Conservation (phyloP, 495 filamentous ascomycete species). For the Lasiosphaeria ovina region DNA sequence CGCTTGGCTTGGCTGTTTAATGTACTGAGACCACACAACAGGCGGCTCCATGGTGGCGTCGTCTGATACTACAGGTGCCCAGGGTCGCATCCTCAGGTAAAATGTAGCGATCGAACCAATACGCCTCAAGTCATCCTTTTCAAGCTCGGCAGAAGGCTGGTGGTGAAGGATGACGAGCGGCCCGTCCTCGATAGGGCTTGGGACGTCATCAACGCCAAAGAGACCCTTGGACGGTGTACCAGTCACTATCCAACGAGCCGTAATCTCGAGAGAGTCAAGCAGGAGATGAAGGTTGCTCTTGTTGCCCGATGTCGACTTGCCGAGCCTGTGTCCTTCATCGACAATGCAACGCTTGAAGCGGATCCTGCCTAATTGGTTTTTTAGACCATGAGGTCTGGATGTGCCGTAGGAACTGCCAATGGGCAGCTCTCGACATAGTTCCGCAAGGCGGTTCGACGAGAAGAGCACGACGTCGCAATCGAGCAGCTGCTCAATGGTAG, state of each 20-base stretch:
- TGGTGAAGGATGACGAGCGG: conserved; percentile 4
- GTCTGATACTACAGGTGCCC: conserved; percentile 49
- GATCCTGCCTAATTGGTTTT: conserved; percentile 58
- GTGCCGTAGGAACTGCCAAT: conserved; percentile 21
- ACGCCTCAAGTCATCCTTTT: conserved; percentile 70
- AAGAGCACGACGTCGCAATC: conserved; percentile 79
- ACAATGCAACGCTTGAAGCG: conserved; percentile 86
- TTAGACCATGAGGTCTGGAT: conserved; percentile 9
- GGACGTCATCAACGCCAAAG: conserved; percentile 55
- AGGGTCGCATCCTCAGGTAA: conserved; percentile 76
- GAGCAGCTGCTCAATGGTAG: conserved; percentile 56
- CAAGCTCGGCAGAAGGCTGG: conserved; percentile 43
- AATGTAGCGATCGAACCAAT: conserved; percentile 66
- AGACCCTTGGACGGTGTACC: conserved; percentile 85
- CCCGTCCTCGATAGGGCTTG: not conserved
- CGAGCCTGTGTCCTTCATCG: conserved; percentile 87
- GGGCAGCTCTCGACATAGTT: conserved; percentile 47
- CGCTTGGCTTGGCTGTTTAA: conserved; percentile 62
- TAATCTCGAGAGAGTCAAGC: conserved; percentile 64
- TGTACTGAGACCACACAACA: conserved; percentile 70
- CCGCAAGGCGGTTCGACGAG: conserved; percentile 69
- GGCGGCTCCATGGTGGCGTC: conserved; percentile 29
- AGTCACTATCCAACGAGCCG: conserved; percentile 84
- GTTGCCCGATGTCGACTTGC: conserved; percentile 51
- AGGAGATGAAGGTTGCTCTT: conserved; percentile 65